phyloP scores from a whole-genome alignment of 2,329 filamentous ascomycete species.

The Claviceps lovelessii region DNA sequence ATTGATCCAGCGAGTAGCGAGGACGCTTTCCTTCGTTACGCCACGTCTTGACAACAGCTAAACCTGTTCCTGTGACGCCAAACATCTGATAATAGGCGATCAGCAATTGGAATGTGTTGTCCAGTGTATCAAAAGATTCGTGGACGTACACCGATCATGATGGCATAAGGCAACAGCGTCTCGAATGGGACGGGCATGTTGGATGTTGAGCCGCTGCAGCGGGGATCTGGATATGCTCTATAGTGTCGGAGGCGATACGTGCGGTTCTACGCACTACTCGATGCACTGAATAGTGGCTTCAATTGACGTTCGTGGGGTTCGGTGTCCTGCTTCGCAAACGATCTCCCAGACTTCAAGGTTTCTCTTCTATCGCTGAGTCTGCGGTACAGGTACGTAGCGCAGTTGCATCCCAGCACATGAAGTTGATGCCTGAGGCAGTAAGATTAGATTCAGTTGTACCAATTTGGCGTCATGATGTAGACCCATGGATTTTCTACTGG shows the following conservation, averaged over 20 bases:
- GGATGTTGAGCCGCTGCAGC: conserved; percentile 17
- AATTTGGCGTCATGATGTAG: no score
- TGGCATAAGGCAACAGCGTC: conserved; percentile 48
- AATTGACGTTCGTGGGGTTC: conserved; percentile 3
- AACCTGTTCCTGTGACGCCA: conserved; percentile 41
- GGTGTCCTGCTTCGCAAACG: neutral
- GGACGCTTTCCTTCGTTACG: conserved; percentile 47
- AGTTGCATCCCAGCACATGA: neutral
- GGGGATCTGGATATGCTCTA: conserved; percentile 11
- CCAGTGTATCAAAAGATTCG: conserved; percentile 4
- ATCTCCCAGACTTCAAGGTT: neutral
- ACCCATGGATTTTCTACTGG: no score
- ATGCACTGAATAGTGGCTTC: neutral
- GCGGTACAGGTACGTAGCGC: neutral
- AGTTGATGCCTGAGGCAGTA: conserved; percentile 12
- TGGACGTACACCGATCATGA: conserved; percentile 43
- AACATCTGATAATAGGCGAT: conserved; percentile 40
- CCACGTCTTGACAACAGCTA: conserved; percentile 41
- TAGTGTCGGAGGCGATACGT: neutral
- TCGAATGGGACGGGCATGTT: conserved; percentile 51
- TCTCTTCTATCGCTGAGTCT: neutral
- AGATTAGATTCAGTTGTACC: neutral
- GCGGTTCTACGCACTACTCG: neutral
- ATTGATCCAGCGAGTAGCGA: conserved; percentile 46
- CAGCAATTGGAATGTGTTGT: neutral